Conservation (phyloP, 106 monocot genomes). For the Alisma plantagoaquatica region DNA sequence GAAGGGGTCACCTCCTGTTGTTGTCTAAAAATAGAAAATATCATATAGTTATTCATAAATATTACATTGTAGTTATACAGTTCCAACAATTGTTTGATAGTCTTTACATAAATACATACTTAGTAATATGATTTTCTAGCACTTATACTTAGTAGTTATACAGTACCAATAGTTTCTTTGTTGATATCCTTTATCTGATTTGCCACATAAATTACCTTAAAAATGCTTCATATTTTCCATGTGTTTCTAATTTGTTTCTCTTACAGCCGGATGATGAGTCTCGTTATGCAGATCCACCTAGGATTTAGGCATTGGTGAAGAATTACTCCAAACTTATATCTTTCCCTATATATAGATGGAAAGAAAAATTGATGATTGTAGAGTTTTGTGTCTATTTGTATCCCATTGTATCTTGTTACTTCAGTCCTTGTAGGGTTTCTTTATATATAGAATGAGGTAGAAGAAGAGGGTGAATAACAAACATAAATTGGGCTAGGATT, state of each 20-base stretch:
- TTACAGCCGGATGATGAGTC: constrained; percentile 84
- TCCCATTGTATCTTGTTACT: not conserved
- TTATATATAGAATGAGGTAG: constrained; percentile 30
- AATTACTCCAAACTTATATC: constrained; percentile 98
- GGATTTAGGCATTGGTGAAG: constrained; percentile 77
- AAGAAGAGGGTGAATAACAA: constrained; percentile 89
- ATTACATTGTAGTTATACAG: no score
- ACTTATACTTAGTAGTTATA: no score
- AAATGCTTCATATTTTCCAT: no score
- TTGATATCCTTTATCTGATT: no score
- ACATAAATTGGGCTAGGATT: constrained; percentile 66
- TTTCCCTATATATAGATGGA: constrained; percentile 93
- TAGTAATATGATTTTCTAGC: no score
- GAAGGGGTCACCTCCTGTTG: no score
- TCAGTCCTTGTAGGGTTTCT: not conserved
- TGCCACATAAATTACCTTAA: no score
- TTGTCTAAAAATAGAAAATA: no score
- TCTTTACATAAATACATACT: no score
- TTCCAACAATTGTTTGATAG: no score
- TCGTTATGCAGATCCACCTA: constrained; percentile 78
- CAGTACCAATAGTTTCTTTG: no score
- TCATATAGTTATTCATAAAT: no score
- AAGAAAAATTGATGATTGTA: constrained; percentile 87
- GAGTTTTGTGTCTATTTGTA: constrained; percentile 39
- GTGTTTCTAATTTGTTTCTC: not conserved